Percentiles rank a stretch among this genome's conserved stretches.
phyloP scores from a whole-genome alignment of 2,329 filamentous ascomycete genomes.

The Trichoderma atroviride region DNA sequence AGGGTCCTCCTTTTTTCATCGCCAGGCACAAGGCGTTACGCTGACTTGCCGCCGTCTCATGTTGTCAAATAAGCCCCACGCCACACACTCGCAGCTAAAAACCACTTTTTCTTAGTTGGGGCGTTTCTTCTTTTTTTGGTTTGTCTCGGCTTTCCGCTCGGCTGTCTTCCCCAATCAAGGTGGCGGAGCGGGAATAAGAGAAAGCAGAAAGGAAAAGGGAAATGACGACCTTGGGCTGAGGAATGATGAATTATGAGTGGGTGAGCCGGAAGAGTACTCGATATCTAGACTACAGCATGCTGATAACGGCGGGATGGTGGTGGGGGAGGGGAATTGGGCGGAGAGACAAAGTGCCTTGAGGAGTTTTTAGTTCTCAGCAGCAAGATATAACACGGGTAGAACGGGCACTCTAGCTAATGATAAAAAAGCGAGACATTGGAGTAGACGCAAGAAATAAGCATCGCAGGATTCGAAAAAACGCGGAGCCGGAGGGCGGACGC shows the following conservation, averaged over 20 bases:
- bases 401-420: neutral
- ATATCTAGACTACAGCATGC: neutral
- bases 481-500: constrained; percentile 9
- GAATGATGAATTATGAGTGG: neutral
- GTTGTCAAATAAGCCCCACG: neutral
- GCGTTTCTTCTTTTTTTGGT: neutral
- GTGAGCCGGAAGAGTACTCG: neutral
- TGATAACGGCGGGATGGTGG: neutral
- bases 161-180: neutral
- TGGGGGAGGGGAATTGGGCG: neutral
- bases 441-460: neutral
- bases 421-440: neutral
- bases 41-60: neutral
- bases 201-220: neutral
- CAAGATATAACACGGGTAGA: neutral
- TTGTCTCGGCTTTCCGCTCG: constrained; percentile 12
- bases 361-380: neutral
- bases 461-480: neutral
- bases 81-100: neutral
- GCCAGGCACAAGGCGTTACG: neutral
- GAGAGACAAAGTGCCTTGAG: neutral
- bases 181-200: neutral
- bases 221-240: neutral
- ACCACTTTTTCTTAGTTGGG: neutral
- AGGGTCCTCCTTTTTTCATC: neutral